Percentiles rank a stretch among this genome's conserved stretches.
phyloP scores from a whole-genome alignment of 371 early-diverging fungal species.

The Syncephalastrum sp. region DNA sequence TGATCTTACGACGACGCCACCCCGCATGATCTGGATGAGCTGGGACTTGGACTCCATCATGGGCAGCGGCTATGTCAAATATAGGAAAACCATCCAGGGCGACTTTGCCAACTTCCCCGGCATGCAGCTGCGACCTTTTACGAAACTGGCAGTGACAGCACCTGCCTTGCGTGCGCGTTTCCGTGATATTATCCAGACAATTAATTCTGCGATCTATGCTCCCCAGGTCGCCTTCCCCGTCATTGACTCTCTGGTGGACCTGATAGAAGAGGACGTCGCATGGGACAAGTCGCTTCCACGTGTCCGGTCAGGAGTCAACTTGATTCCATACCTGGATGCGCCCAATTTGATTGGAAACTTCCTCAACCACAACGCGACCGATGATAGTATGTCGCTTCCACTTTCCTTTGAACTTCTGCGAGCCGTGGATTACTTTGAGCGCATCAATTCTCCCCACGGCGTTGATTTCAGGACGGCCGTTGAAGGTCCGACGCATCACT shows the following conservation, averaged over 20 bases:
- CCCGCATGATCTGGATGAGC: too few species aligned
- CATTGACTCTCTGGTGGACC: too few species aligned
- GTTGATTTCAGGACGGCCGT: constrained; percentile 2
- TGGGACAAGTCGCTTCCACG: constrained; percentile 19
- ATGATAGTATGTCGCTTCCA: neutral
- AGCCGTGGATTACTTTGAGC: constrained; percentile 4
- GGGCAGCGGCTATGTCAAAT: too few species aligned
- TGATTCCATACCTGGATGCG: neutral
- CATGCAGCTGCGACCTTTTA: too few species aligned
- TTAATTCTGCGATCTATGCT: too few species aligned
- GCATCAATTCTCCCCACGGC: neutral
- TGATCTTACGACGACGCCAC: neutral
- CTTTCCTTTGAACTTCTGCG: neutral
- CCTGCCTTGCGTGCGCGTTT: too few species aligned
- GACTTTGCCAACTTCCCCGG: too few species aligned
- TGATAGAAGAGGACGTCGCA: constrained; percentile 10
- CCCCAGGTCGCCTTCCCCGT: too few species aligned
- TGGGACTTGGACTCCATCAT: too few species aligned
- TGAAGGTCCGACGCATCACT: constrained; percentile 7
- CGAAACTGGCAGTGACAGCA: neutral
- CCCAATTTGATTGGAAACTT: neutral
- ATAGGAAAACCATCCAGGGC: too few species aligned
- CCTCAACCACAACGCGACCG: neutral
- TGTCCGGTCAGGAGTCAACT: constrained; percentile 6
- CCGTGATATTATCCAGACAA: too few species aligned